Evolutionary conservation across 371 early-diverging fungal species (phyloP), one percentile per base, ranked within the genome.

Genomic region (Nematocida sp.): DNA sequence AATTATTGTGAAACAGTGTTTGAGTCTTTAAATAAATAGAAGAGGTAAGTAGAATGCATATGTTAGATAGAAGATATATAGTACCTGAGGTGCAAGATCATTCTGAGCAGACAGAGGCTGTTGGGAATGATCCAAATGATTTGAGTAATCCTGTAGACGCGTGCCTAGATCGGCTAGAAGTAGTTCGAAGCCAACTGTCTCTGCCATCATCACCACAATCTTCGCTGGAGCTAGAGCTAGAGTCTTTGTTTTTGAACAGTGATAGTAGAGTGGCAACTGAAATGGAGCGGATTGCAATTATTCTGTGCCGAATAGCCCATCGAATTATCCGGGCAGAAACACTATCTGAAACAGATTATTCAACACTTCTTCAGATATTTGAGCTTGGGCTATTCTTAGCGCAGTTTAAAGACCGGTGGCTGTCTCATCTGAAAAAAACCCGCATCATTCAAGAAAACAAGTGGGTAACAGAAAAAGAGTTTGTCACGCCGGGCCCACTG

Each of bases 351-450:
- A 66, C 82, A 33, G 66, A 70, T 15, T 40, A 78, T 39, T 25
- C 33, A 20, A 45, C 58, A 11, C 67, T 78, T 15, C 64, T 78
- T 42, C 80, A 78, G 47, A 78, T 78, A 55, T 78, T 78, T 67
- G 80, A 78, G 80, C 54, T 78, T 20, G 80, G 80, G 7, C 71
- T 78, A 6, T 78, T 78, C 58, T 40, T 78, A 40, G 66, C 27
- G 25, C 80, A 78, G 80, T 78, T 78, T 44, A 69, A 71, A 39
- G 80, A 78, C 54, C 13, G 80, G 47, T 78, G 80, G 80, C 61
- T 78, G 5, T n/a, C 27, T 9, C 9, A 18, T n/a, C 45, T 78
- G 20, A 25, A 46, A 9, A 70, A 69, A 45, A 15, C 52, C 13
- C 11, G 25, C 11, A 13, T 25, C 23, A 4, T 78, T 4, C 25